Percentiles rank a stretch among this genome's conserved stretches.
These are phyloP conservation scores for Polytrichum formosum DNA, from an alignment of 225 moss, liverwort and hornwort species.

Conservation along the genomic window DNA sequence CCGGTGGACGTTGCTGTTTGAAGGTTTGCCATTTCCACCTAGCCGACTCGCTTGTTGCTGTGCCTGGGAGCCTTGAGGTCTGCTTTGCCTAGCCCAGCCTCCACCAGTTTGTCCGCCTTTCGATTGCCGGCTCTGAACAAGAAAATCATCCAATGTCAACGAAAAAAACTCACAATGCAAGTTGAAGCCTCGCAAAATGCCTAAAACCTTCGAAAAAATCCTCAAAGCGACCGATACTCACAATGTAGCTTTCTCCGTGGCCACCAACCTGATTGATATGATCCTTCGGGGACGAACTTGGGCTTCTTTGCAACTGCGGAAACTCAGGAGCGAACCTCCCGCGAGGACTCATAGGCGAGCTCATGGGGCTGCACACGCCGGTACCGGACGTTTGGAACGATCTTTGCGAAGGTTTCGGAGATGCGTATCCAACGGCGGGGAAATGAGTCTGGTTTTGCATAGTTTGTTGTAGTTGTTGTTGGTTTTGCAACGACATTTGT, in stretches of 20 bases:
- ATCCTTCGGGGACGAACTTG: neutral
- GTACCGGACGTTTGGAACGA: neutral
- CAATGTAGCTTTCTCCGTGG: neutral
- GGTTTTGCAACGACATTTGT: too few species aligned
- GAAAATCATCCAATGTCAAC: neutral
- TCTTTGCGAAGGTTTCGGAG: neutral
- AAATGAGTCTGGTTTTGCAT: too few species aligned
- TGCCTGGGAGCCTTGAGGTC: neutral
- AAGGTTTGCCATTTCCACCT: neutral
- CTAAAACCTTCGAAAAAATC: too few species aligned
- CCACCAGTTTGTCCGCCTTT: neutral
- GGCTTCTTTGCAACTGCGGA: constrained; percentile 10
- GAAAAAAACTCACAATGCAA: too few species aligned
- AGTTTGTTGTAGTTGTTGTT: too few species aligned
- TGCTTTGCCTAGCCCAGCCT: constrained; percentile 5
- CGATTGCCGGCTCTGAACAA: neutral
- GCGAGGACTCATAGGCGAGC: neutral
- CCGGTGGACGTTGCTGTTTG: constrained; percentile 1
- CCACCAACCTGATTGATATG: constrained; percentile 8
- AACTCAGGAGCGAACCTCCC: neutral
- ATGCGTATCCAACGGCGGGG: neutral
- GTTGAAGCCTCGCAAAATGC: accelerated
- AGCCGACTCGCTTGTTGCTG: constrained; percentile 5
- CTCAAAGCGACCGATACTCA: neutral
- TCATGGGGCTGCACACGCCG: neutral